These are phyloP conservation scores for Metschnikowia sp. DNA, from an alignment of 805 yeast species.

Conservation along the genomic window DNA sequence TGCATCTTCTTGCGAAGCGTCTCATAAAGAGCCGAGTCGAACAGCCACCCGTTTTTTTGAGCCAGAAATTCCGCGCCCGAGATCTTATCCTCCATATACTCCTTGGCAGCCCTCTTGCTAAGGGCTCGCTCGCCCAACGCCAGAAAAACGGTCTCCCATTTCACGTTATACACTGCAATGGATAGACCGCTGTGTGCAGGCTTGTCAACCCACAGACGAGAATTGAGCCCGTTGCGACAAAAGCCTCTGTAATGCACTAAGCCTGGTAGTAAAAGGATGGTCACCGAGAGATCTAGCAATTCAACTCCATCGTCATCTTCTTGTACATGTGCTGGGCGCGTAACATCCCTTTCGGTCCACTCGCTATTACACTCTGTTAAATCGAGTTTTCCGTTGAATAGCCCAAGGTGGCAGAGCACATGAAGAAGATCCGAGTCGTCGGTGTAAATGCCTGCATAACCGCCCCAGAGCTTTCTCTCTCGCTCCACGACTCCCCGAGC, in stretches of 20 bases:
- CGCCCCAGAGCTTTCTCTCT: slow-evolving; percentile 73
- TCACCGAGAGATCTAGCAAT: slow-evolving; percentile 49
- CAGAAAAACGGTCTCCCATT: slow-evolving; percentile 41
- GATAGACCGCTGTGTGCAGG: slow-evolving; percentile 76
- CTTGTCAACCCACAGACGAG: slow-evolving; percentile 63
- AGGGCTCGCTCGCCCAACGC: slow-evolving; percentile 28
- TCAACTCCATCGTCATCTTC: slow-evolving; percentile 20
- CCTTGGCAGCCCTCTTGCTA: slow-evolving; percentile 28
- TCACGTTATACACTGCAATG: slow-evolving; percentile 54
- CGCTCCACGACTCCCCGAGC: slow-evolving; percentile 27
- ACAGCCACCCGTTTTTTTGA: slow-evolving; percentile 30
- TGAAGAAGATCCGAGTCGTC: slow-evolving; percentile 88
- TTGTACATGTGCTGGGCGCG: slow-evolving; percentile 18
- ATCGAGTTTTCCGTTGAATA: slow-evolving; percentile 40
- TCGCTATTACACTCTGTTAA: slow-evolving; percentile 30
- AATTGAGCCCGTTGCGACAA: slow-evolving; percentile 63
- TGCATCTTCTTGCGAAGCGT: background rate
- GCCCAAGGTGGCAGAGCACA: slow-evolving; percentile 72
- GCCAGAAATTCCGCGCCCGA: slow-evolving; percentile 8
- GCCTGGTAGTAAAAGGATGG: slow-evolving; percentile 64
- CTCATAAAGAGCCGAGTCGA: slow-evolving; percentile 17
- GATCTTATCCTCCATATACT: slow-evolving; percentile 23
- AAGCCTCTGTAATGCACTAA: slow-evolving; percentile 63
- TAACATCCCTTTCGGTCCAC: slow-evolving; percentile 28
- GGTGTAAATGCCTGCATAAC: slow-evolving; percentile 73